These are phyloP conservation scores for Phytophthora lateralis DNA, from an alignment of 352 stramenopile species.

Conservation along the genomic window DNA sequence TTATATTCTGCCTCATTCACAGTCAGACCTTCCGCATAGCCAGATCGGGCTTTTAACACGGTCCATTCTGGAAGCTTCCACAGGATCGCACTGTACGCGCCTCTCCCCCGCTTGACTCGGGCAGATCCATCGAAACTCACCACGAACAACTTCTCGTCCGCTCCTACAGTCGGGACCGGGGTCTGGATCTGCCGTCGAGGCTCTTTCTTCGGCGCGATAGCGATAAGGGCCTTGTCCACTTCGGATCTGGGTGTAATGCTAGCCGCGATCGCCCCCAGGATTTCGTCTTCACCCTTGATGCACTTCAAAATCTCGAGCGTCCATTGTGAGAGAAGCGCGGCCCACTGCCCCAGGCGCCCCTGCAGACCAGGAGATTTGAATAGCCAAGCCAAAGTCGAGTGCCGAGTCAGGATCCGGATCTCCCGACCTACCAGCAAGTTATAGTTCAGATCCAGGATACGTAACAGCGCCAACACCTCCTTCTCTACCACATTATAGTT, in stretches of 20 bases:
- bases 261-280: constrained; percentile 9
- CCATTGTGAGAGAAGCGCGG: not conserved
- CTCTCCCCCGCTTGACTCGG: constrained; percentile 3
- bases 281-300: constrained; percentile 11
- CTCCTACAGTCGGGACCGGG: not conserved
- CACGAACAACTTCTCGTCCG: constrained; percentile 1
- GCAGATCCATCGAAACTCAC: constrained; percentile 30
- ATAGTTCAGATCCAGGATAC: no score
- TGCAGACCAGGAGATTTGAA: not conserved
- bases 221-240: not conserved
- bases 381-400: constrained; percentile 10
- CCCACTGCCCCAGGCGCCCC: constrained; percentile 3
- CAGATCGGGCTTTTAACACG: not conserved
- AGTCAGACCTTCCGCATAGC: not conserved
- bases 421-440: not conserved
- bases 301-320: not conserved
- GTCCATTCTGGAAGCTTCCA: constrained; percentile 21
- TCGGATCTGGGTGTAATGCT: constrained; percentile 4
- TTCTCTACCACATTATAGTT: no score
- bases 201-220: not conserved
- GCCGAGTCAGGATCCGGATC: not conserved
- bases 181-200: not conserved
- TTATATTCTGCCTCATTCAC: constrained; percentile 34
- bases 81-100: constrained; percentile 13
- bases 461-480: no score